Evolutionary conservation across 768 basidiomycete genomes (phyloP).

Genomic region (Infundibulicybe gibba): DNA sequence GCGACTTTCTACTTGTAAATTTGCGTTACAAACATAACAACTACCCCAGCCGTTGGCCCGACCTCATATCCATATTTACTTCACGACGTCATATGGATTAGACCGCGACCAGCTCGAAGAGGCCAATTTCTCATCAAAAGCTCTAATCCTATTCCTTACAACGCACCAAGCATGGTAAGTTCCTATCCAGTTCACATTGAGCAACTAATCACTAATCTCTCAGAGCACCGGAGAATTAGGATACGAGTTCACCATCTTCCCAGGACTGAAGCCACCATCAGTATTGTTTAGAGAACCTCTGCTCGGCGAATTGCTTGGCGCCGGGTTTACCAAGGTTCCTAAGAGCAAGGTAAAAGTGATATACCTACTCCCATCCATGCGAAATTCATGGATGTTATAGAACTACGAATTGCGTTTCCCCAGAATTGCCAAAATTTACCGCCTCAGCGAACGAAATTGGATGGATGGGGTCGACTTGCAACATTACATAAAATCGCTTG

Average conservation of each 20-base stretch:
- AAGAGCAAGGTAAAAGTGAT: constrained; percentile 40
- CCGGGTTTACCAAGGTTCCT: constrained; percentile 75
- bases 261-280: constrained; percentile 45
- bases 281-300: constrained; percentile 60
- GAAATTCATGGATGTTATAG: constrained; percentile 29
- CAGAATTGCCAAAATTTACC: constrained; percentile 67
- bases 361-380: background rate
- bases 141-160: constrained; percentile 32
- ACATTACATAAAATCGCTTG: constrained; percentile 54
- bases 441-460: constrained; percentile 63
- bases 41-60: constrained; percentile 27
- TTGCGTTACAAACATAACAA: background rate
- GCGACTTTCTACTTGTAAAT: background rate
- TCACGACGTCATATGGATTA: constrained; percentile 75
- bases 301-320: constrained; percentile 73
- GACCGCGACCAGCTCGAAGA: constrained; percentile 64
- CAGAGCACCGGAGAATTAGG: constrained; percentile 30
- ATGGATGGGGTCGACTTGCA: constrained; percentile 45
- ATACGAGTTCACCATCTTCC: constrained; percentile 52
- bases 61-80: constrained; percentile 72
- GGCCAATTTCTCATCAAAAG: constrained; percentile 64
- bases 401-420: constrained; percentile 86
- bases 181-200: background rate
- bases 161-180: constrained; percentile 15
- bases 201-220: constrained; percentile 4